Percentiles rank a stretch among this genome's conserved stretches.
phyloP scores from a whole-genome alignment of 2,329 filamentous ascomycete genomes.

The Pestalotiopsis sp. region DNA sequence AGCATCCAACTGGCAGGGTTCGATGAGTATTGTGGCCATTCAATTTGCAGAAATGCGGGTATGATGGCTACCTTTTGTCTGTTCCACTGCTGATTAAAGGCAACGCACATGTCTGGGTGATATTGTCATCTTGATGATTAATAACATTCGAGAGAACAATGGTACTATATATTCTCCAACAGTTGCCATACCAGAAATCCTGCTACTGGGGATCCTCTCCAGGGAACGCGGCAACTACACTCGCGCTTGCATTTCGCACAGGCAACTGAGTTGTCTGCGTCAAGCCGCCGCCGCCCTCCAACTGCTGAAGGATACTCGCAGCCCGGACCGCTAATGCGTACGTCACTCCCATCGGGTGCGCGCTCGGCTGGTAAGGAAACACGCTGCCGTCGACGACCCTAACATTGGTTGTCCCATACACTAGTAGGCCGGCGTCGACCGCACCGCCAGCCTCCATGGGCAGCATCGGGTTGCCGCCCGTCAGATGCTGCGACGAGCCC shows the following conservation, averaged over 20 bases:
- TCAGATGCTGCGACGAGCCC: conserved; percentile 15
- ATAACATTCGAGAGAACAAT: too few relatives aligned
- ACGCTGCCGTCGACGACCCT: conserved; percentile 33
- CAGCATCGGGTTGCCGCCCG: conserved; percentile 37
- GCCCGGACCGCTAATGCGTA: conserved; percentile 16
- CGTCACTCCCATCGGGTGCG: conserved; percentile 15
- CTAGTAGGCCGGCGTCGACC: conserved; percentile 34
- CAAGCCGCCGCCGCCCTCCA: background rate
- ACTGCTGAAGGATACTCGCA: background rate
- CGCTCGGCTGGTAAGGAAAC: conserved; percentile 22
- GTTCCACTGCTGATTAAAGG: too few relatives aligned
- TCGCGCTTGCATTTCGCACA: background rate
- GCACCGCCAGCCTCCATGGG: conserved; percentile 38
- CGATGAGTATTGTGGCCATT: too few relatives aligned
- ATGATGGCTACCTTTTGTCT: too few relatives aligned
- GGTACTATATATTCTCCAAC: too few relatives aligned
- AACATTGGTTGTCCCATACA: conserved; percentile 35
- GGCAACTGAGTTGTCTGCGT: background rate
- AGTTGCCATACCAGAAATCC: background rate
- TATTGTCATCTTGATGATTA: too few relatives aligned
- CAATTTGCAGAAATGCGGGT: too few relatives aligned
- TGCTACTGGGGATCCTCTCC: background rate
- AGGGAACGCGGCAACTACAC: background rate
- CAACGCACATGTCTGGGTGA: too few relatives aligned
- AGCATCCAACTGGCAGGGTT: too few relatives aligned